Conservation (phyloP, 805 yeast genomes). For the Candida lessepsii region DNA sequence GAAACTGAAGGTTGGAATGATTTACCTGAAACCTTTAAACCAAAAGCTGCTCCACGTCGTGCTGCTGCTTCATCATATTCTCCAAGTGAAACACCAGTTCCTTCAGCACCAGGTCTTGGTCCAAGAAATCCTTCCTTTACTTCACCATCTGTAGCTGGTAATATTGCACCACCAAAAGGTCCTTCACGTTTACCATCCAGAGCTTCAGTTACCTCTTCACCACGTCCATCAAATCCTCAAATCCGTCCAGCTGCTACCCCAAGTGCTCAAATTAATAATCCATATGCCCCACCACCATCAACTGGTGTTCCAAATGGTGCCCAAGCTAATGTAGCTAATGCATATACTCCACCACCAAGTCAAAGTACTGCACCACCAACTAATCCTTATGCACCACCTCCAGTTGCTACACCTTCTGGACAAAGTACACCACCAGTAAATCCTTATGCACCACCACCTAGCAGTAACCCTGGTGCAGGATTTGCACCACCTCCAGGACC, state of each 20-base stretch:
- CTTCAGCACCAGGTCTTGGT: conserved; percentile 11
- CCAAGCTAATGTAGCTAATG: conserved; percentile 22
- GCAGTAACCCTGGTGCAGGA: conserved; percentile 7
- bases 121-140: conserved; percentile 7
- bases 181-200: conserved; percentile 26
- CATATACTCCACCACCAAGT: conserved; percentile 16
- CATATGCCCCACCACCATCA: conserved; percentile 28
- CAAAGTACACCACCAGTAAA: conserved; percentile 6
- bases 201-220: conserved; percentile 16
- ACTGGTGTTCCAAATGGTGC: conserved; percentile 11
- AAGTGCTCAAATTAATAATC: conserved; percentile 20
- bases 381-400: conserved; percentile 11
- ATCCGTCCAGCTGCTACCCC: conserved; percentile 14
- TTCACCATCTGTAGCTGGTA: conserved; percentile 6
- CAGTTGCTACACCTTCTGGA: no score
- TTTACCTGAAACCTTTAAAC: conserved; percentile 54
- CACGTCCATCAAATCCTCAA: conserved; percentile 16
- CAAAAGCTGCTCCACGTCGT: conserved; percentile 39
- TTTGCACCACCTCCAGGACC: conserved; percentile 11
- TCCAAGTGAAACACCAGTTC: conserved; percentile 13
- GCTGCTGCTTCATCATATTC: conserved; percentile 44
- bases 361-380: conserved; percentile 8
- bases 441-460: conserved; percentile 9
- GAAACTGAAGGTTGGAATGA: conserved; percentile 74
- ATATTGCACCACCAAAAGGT: conserved; percentile 19